phyloP scores from a whole-genome alignment of 176 grass and related monocot genomes.

The Melocanna baccifera region DNA sequence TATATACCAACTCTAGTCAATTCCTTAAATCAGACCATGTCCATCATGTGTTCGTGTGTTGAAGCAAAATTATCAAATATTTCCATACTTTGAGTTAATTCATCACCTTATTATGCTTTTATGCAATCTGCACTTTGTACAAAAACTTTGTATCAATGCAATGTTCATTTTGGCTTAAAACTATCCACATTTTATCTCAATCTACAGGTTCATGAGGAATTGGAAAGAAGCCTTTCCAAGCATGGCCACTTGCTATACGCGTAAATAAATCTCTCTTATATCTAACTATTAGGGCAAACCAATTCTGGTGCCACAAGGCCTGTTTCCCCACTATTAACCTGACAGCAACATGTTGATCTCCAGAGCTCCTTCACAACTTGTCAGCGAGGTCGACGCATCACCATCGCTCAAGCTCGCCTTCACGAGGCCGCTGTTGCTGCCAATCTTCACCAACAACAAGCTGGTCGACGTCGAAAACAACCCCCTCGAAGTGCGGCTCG shows the following conservation, averaged over 20 bases:
- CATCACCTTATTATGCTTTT: too few relatives aligned
- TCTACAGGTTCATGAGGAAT: not conserved
- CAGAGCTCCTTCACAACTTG: not conserved
- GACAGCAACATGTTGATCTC: not conserved
- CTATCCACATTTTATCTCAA: not conserved
- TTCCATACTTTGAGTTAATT: too few relatives aligned
- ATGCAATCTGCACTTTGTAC: too few relatives aligned
- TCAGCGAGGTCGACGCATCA: not conserved
- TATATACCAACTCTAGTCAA: not conserved
- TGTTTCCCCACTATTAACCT: not conserved
- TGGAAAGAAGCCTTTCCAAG: constrained; percentile 4
- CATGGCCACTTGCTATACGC: not conserved
- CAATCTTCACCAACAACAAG: constrained; percentile 14
- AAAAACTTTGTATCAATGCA: too few relatives aligned
- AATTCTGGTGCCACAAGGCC: not conserved
- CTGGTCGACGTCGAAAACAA: not conserved
- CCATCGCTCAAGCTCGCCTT: constrained; percentile 10
- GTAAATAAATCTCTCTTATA: not conserved
- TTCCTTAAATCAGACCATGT: not conserved
- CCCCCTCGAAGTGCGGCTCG: not conserved
- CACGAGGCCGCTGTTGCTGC: not conserved
- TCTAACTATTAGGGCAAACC: not conserved
- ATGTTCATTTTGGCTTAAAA: not conserved
- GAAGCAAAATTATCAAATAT: not conserved
- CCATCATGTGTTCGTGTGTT: not conserved